Evolutionary conservation across 1,284 basidiomycete species (phyloP), one percentile per base, ranked within the genome.

Genomic region (Cronartium ribicola): DNA sequence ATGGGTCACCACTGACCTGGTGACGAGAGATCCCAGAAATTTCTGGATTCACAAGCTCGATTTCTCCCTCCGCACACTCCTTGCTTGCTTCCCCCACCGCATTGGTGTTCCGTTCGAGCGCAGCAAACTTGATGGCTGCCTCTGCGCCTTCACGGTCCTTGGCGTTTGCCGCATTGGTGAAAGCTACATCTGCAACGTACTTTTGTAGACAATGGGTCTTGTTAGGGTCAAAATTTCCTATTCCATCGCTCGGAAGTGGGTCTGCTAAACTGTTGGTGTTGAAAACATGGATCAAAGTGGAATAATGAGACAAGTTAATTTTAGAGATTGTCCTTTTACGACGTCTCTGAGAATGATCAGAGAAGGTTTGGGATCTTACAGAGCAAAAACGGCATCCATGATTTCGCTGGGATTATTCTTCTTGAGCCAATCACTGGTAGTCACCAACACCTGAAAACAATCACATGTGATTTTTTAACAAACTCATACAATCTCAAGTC

Each of bases 31-130:
- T 22, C 29, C 69, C 43, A 43, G 41, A 37, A 17, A 72, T 72
- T 63, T 65, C 69, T 41, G 43, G 46, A 22, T 59, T 72, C 4
- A 10, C 29, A 5, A 57, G 1, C 29, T 65, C 48, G 37, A 61
- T 46, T 20, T 60, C 57, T n/a, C 36, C 41, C 39, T 29, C 46
- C 20, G 46, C 59, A 65, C 69, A 72, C 20, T 46, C 41, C 13
- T 37, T 36, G 36, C 44, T 55, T 14, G 41, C 61, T 22, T 39
- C 29, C 37, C 88, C 88, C 67, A 89, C 86, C 39, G 79, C 75
- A 7, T 84, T 86, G 22, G 87, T 86, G 81, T 89, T 90, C 55
- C 88, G 84, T 82, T 90, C 88, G 51, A 90, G 80, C 5, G 88
- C 87, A 67, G 87, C 84, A 83, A 84, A 89, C 75, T 87, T 85